Conservation (phyloP, 2,329 filamentous ascomycete species). For the Neonectria neomacrospora region DNA sequence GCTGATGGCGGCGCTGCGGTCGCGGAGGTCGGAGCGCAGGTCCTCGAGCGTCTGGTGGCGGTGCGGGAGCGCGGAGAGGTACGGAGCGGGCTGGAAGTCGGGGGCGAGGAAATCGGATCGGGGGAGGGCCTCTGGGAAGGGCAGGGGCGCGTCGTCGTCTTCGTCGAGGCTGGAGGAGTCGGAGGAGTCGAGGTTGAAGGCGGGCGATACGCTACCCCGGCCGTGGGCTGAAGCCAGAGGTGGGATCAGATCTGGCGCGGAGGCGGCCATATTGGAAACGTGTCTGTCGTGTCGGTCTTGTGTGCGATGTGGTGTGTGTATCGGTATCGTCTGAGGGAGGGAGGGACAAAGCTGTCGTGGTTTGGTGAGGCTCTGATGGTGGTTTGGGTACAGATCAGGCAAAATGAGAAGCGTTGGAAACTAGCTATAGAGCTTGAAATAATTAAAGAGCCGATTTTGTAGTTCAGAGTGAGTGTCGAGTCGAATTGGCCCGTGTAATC, state of each 20-base stretch:
- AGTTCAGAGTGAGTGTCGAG: background rate
- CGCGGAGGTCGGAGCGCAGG: slow-evolving; percentile 84
- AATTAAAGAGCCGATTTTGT: background rate
- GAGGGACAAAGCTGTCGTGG: background rate
- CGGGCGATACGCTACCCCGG: slow-evolving; percentile 42
- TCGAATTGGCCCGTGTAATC: background rate
- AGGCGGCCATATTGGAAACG: slow-evolving; percentile 26
- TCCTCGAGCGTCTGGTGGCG: slow-evolving; percentile 97
- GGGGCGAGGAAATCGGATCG: slow-evolving; percentile 83
- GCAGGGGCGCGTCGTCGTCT: slow-evolving; percentile 78
- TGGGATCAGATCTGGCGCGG: slow-evolving; percentile 44
- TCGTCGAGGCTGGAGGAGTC: slow-evolving; percentile 59
- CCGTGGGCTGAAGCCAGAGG: slow-evolving; percentile 43
- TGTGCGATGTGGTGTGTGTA: background rate
- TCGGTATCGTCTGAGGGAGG: background rate
- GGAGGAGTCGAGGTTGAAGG: slow-evolving; percentile 58
- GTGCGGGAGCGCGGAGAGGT: slow-evolving; percentile 82
- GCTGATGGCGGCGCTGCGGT: slow-evolving; percentile 81
- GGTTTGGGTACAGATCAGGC: background rate
- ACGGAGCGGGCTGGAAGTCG: slow-evolving; percentile 81
- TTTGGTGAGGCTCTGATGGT: background rate
- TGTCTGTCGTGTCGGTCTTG: background rate
- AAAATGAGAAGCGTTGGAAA: background rate
- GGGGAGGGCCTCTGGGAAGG: slow-evolving; percentile 87
- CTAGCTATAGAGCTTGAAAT: background rate